phyloP scores from a whole-genome alignment of 495 filamentous ascomycete species.

The Podospora appendiculata region DNA sequence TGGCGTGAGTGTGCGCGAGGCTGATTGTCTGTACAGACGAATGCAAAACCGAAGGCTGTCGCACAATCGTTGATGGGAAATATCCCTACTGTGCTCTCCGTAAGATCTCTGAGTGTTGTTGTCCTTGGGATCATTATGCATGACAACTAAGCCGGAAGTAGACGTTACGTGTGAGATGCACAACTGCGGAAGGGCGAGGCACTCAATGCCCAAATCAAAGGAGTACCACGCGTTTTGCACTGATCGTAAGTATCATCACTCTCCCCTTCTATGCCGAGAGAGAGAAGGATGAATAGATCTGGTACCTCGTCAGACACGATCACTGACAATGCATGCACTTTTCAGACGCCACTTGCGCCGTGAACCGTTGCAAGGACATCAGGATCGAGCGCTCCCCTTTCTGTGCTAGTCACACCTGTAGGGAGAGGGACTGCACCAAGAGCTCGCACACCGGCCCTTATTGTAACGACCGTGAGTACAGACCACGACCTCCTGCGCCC shows the following conservation, averaged over 20 bases:
- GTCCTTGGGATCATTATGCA: neutral
- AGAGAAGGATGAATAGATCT: no score
- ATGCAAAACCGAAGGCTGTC: constrained; percentile 15
- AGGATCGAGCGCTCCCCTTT: constrained; percentile 11
- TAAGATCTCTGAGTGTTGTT: neutral
- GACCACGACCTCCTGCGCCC: no score
- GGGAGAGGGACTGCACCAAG: constrained; percentile 15
- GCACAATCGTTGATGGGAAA: constrained; percentile 9
- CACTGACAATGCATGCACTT: neutral
- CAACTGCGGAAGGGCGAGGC: constrained; percentile 8
- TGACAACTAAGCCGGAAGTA: neutral
- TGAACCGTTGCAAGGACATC: constrained; percentile 6
- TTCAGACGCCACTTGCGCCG: constrained; percentile 22
- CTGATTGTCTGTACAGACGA: constrained; percentile 3
- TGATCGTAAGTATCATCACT: constrained; percentile 15
- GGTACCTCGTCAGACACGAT: no score
- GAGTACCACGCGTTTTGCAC: constrained; percentile 21
- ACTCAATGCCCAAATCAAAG: constrained; percentile 4
- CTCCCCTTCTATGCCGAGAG: neutral
- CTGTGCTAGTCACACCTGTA: constrained; percentile 23
- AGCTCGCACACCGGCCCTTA: constrained; percentile 9
- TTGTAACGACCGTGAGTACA: constrained; percentile 22
- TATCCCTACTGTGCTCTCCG: constrained; percentile 18
- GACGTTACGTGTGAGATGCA: constrained; percentile 17
- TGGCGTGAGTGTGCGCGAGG: neutral